A percentile compares a stretch with the other conserved stretches of the same genome.
Conservation (phyloP, 2,329 filamentous ascomycete species). For the Sporothrix humicola region DNA sequence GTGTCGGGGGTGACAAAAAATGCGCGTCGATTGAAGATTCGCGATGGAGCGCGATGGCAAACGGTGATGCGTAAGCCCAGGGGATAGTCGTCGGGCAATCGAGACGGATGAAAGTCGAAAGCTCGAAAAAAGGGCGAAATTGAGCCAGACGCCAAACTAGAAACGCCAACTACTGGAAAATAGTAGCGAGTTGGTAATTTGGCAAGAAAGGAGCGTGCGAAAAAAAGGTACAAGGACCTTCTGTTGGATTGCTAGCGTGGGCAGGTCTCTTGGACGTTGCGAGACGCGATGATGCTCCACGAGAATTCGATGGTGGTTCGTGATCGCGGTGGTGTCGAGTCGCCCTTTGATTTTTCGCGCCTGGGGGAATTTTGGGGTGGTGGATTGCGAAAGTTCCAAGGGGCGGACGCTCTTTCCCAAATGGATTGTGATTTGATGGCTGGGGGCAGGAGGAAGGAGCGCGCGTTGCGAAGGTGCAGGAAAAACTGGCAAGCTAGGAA, state of each 20-base stretch:
- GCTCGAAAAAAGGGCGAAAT: not conserved
- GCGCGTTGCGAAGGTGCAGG: not conserved
- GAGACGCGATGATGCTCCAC: constrained; percentile 31
- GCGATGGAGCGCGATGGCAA: constrained; percentile 19
- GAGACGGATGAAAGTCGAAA: not conserved
- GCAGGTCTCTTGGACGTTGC: constrained; percentile 15
- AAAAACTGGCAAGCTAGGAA: constrained; percentile 30
- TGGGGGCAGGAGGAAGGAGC: constrained; percentile 10
- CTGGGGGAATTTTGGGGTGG: constrained; percentile 17
- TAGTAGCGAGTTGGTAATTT: not conserved
- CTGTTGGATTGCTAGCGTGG: not conserved
- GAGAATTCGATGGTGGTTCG: constrained; percentile 28
- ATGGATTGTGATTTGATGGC: constrained; percentile 24
- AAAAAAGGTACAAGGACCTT: not conserved
- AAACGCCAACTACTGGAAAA: not conserved
- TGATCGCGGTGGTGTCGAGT: constrained; percentile 24
- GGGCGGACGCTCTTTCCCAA: constrained; percentile 22
- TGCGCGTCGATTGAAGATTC: not conserved
- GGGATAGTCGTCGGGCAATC: not conserved
- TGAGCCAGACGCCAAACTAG: constrained; percentile 4
- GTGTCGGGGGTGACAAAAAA: not conserved
- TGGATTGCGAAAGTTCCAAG: constrained; percentile 27
- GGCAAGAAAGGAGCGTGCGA: not conserved
- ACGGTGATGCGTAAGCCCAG: constrained; percentile 11
- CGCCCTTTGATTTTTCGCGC: constrained; percentile 19